phyloP scores from a whole-genome alignment of 306 rosid species.

The Vigna trinervia region DNA sequence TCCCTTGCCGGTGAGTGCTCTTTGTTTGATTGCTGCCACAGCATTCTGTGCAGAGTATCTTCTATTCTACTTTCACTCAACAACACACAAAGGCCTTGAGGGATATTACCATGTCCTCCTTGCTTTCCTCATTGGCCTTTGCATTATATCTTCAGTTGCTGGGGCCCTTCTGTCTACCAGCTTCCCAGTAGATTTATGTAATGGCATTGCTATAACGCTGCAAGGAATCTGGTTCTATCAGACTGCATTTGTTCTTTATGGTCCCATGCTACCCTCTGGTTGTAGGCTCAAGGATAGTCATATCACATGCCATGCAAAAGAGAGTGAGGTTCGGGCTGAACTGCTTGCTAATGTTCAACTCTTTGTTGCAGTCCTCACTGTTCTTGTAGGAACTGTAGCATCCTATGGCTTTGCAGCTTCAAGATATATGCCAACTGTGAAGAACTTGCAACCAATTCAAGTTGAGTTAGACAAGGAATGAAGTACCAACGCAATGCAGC shows the following conservation, averaged over 20 bases:
- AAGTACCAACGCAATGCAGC: background rate
- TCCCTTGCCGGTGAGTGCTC: slow-evolving; percentile 71
- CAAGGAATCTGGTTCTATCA: slow-evolving; percentile 96
- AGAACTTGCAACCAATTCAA: slow-evolving; percentile 44
- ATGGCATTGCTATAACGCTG: slow-evolving; percentile 70
- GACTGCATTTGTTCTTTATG: slow-evolving; percentile 83
- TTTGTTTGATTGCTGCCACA: slow-evolving; percentile 70
- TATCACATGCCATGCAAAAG: slow-evolving; percentile 63
- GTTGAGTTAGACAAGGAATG: slow-evolving; percentile 46
- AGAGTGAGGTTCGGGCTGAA: slow-evolving; percentile 74
- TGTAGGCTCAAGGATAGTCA: slow-evolving; percentile 58
- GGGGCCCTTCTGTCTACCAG: slow-evolving; percentile 76
- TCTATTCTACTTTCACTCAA: slow-evolving; percentile 84
- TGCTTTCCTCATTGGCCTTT: slow-evolving; percentile 68
- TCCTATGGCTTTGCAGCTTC: slow-evolving; percentile 64
- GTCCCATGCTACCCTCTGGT: slow-evolving; percentile 88
- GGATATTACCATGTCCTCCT: slow-evolving; percentile 88
- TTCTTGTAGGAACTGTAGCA: slow-evolving; percentile 62
- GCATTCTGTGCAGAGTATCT: slow-evolving; percentile 85
- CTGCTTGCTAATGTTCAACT: slow-evolving; percentile 82
- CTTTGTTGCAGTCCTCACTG: slow-evolving; percentile 58
- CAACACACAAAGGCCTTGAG: slow-evolving; percentile 82
- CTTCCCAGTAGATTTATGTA: slow-evolving; percentile 73
- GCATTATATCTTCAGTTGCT: slow-evolving; percentile 60
- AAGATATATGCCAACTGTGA: slow-evolving; percentile 52